Evolutionary conservation across 768 basidiomycete genomes (phyloP), one percentile per base, ranked within the genome.

Genomic region (Tricholoma saponaceum): DNA sequence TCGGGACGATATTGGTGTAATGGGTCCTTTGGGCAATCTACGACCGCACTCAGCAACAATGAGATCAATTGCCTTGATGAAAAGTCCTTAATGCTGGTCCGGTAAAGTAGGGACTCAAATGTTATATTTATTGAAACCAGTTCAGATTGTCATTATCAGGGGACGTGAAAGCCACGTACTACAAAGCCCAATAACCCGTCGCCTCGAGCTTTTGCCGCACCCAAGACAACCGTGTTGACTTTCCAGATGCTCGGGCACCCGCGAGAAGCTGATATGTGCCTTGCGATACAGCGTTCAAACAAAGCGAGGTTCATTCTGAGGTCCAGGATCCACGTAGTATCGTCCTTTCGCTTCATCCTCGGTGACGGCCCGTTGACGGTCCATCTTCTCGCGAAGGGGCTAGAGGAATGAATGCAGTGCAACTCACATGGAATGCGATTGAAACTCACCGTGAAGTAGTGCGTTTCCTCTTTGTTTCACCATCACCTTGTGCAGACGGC

Each of bases 331-430:
- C 44, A 47, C 44, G 22, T 47, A 47, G 44, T 25, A 47, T 47
- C 44, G 44, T 25, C 43, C 20, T 22, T 44, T 44, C 43, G 43
- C 43, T 44, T 44, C 43, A 44, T 44, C 43, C 43, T 44, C 23
- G 26, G 44, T 47, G 44, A 47, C 26, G 44, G 23, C 10, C 44
- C 44, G 25, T 14, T 47, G 44, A 47, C 44, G 44, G 44, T 47
- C 44, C 44, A 47, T 47, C 44, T 47, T 47, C 44, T 47, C 44
- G 44, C 44, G 44, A 47, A 47, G 44, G 44, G 44, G 44, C 44
- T 47, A 47, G 14, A 47, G 44, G 44, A 47, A 47, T 47, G 44
- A 47, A 46, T 46, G 44, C 44, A 46, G 23, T 46, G 44, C 44
- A 46, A 46, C 44, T 46, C 44, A 23, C 44, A 46, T 46, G 44